Base-by-base conservation (phyloP, 23 red algal genomes). In the Cyanidiococcus yangmingshanensis region DNA sequence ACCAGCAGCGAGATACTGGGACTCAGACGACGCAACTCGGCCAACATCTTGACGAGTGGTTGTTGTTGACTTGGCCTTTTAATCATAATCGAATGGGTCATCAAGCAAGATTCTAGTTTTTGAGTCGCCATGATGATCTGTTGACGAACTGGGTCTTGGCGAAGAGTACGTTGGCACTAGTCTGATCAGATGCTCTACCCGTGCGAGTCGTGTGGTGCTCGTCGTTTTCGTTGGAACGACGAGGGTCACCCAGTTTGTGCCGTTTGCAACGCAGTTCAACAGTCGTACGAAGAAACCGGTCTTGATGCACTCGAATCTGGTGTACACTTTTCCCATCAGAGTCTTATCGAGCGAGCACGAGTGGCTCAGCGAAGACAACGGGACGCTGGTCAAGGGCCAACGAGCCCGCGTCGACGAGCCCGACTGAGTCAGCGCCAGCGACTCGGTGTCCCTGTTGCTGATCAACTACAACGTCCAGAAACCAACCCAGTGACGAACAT, bases 261-360 rank as follows among this genome's bases (percentile, higher is more conserved):
- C 7, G 63, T 71, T 25, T 71, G 63, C 63, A 25, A 71, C 7
- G 32, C 63, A 2, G 63, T 71, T 25, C 63, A 71, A 35, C 63
- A 25, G 27, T 17, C 16, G 12, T 71, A 71, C 63, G 63, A 71
- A 35, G 27, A 7, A 35, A 32, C 63, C n/a, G 63, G n/a, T 7
- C 3, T 71, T 7, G 63, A 71, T 30, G 63, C 27, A 7, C 27
- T 32, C 63, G 63, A 71, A 2, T 71, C 63, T 7, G 63, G 21
- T 25, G 63, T 35, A 3, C 63, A 71, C 32, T 71, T 71, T 71
- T 7, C 63, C n/a, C 63, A 29, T 32, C 63, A 71, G 63, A 71
- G n/a, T 25, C 63, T 71, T 12, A 32, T 25, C 7, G 32, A 35
- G 3, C 7, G 32, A 29, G 21, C 63, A 35, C 63, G 32, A 35